Evolutionary conservation across 2,329 filamentous ascomycete genomes (phyloP), one percentile per base, ranked within the genome.

Genomic region (Penicillium italicum): DNA sequence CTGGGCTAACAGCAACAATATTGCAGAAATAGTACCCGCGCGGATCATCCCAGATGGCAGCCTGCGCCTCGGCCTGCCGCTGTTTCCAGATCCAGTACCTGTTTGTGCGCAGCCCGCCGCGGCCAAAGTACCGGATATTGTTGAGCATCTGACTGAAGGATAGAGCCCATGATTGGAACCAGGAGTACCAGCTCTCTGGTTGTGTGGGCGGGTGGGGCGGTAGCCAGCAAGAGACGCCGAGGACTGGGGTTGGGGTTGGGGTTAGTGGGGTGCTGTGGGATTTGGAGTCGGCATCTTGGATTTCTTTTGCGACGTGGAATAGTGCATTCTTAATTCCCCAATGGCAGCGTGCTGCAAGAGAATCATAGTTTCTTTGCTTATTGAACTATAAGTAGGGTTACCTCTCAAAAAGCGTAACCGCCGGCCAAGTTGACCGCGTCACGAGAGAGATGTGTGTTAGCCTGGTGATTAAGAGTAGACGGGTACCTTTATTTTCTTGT

Each of bases 1-100:
- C 80, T 0, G 87, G 86, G n/a, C 82, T 68, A 1, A 90, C 86
- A 0, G 87, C 86, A 69, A 90, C 86, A 56, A 90, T 89, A 65
- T 91, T 91, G 60, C 88, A 85, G 63, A 90, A 90, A 66, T 89
- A 90, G 64, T 90, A 90, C 0, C 88, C 88, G n/a, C 78, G 76
- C 0, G 80, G 77, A 60, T 88, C 86, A 0, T 78, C 82, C 87
- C 87, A 90, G 7, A 89, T 54, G 36, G 75, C 47, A 83, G 75
- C 1, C 59, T 90, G 87, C 1, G 82, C 85, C 49, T 83, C 77
- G 0, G 80, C 78, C 70, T 91, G 87, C 4, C 81, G 79, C n/a
- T 78, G 78, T 66, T 90, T 90, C 87, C 87, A 90, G 65, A 90
- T 88, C 73, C 84, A 88, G 67, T 90, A 90, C 11, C 88, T 81